These are phyloP conservation scores for Cyberlindnera misumaiensis DNA, from an alignment of 805 yeast species.

Conservation along the genomic window DNA sequence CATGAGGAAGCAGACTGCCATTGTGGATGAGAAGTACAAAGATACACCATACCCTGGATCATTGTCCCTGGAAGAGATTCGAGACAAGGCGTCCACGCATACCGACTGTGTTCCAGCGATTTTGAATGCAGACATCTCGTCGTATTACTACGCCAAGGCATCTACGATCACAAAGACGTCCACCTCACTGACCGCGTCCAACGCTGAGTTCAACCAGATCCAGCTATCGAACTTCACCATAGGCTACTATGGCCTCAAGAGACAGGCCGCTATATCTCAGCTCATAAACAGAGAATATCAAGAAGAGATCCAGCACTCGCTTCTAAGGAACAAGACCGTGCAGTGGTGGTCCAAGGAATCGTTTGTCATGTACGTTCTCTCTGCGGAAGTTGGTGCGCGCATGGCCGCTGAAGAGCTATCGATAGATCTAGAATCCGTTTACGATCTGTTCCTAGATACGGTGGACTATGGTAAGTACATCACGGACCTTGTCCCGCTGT, in stretches of 20 bases:
- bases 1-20: constrained; percentile 8
- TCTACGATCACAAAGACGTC: constrained; percentile 33
- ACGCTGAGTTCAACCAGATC: constrained; percentile 31
- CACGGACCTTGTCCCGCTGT: constrained; percentile 14
- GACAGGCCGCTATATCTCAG: constrained; percentile 47
- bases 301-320: constrained; percentile 23
- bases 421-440: constrained; percentile 36
- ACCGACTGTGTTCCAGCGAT: constrained; percentile 31
- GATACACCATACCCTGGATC: constrained; percentile 20
- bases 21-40: constrained; percentile 15
- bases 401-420: constrained; percentile 41
- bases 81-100: constrained; percentile 25
- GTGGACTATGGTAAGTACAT: constrained; percentile 38
- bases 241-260: constrained; percentile 55
- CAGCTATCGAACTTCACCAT: constrained; percentile 41
- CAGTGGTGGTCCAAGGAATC: constrained; percentile 55
- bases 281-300: constrained; percentile 31
- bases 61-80: constrained; percentile 26
- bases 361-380: constrained; percentile 51
- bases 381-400: constrained; percentile 54
- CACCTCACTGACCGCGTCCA: constrained; percentile 36
- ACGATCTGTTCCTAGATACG: constrained; percentile 39
- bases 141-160: constrained; percentile 47
- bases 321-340: constrained; percentile 36
- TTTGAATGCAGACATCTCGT: constrained; percentile 37